phyloP scores from a whole-genome alignment of 208 protist species.

The Trypanosoma brucei region DNA sequence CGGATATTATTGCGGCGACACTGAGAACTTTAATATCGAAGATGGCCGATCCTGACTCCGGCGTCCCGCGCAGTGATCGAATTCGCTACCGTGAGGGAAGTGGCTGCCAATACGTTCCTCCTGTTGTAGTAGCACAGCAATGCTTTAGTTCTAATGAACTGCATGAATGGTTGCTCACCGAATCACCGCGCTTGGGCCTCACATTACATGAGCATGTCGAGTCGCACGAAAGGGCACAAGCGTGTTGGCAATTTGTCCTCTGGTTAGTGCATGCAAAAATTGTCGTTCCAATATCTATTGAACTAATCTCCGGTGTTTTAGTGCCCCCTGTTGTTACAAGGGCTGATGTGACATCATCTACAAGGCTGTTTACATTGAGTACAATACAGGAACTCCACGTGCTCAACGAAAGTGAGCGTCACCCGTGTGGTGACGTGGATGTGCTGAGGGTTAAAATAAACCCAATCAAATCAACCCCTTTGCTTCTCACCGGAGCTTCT shows the following conservation, averaged over 20 bases:
- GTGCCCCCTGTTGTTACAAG: constrained; percentile 17
- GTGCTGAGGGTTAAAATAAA: neutral
- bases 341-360: constrained; percentile 10
- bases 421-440: no score
- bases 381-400: constrained; percentile 17
- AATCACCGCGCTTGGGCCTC: constrained; percentile 23
- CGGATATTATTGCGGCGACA: constrained; percentile 8
- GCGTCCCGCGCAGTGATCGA: constrained; percentile 21
- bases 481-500: neutral
- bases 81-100: constrained; percentile 23
- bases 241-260: constrained; percentile 25
- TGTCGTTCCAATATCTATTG: constrained; percentile 21
- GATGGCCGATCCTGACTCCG: constrained; percentile 17
- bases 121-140: constrained; percentile 9
- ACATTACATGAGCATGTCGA: constrained; percentile 25
- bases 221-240: constrained; percentile 12
- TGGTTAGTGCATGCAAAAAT: constrained; percentile 28
- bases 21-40: constrained; percentile 10
- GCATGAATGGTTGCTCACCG: constrained; percentile 19
- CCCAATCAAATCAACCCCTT: neutral
- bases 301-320: constrained; percentile 21
- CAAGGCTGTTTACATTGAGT: constrained; percentile 21
- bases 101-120: constrained; percentile 16
- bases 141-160: constrained; percentile 22
- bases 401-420: constrained; percentile 7